Base-by-base conservation (phyloP, 2,329 filamentous ascomycete species). In the Zymoseptoria pseudotritici region DNA sequence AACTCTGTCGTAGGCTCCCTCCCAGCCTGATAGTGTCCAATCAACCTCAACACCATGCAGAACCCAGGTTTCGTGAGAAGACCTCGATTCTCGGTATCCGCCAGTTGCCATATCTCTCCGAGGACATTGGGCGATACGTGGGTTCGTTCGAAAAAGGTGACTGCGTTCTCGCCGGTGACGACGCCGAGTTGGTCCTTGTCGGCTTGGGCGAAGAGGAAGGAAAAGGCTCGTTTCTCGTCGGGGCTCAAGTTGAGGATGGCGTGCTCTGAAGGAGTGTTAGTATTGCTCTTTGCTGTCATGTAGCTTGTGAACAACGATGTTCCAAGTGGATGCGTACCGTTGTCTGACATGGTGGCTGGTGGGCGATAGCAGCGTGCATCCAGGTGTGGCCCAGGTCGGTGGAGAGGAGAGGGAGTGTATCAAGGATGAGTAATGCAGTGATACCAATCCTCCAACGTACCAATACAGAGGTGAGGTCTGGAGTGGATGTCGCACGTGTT, bases 71-170 rank as follows among this genome's bases (percentile, higher is more conserved):
- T 91, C 36, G 92, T 97, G 67, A 99, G 80, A 67, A 97, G 89
- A 56, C 94, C 94, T 65, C 92, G 86, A 79, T 99, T 99, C 79
- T 97, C 93, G 66, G 85, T 91, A 78, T 99, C 94, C 67, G 94
- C 93, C 74, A 99, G 94, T 78, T 97, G 93, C 94, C 94, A 99
- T 82, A 99, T 97, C 89, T 96, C 87, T 75, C 93, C 94, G 61
- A 99, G 82, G 54, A 94, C 82, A 63, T 90, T 86, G 57, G 92
- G 90, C 63, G 93, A 86, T 54, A 99, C 82, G 67, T 89, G 87
- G 53, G 94, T 97, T 81, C 94, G 94, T 77, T 97, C 92, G 73
- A 99, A 99, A 80, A 99, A 97, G 74, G 91, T 90, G 74, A 99
- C 92, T 61, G 94, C 94, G 63, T 95, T 84, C 76, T 99, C 94